Base-by-base conservation (phyloP, 139 green algal species). In the Picochlorum sp. region DNA sequence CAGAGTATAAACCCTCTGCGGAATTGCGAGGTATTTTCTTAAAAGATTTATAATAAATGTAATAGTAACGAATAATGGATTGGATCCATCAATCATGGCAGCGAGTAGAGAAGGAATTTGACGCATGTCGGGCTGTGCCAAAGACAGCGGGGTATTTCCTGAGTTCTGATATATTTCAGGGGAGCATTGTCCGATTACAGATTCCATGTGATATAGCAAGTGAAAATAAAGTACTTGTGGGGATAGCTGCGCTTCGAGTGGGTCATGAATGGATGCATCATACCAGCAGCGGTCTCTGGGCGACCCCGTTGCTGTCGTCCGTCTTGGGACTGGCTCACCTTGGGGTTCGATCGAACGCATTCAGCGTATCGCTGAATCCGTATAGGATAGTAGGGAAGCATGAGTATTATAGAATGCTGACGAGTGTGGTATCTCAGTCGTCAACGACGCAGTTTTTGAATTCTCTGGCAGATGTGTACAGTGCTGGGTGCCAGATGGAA, bases 371-470 rank as follows among this genome's bases (percentile, higher is more conserved):
- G 18, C 11, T 77, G 4, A 72, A 69, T 47, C 23, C 64, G 1
- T 47, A 62, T 16, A 62, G 57, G 8, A 57, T 77, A 15, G 1
- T 77, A 9, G 30, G 67, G 28, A 20, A n/a, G 6, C 9, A 32
- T 4, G 70, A 77, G 57, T 68, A 50, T 57, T 45, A 58, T 41
- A 67, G 70, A n/a, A 57, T 77, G 47, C 49, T 20, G 56, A 68
- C 57, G 44, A 14, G 49, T 9, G 45, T 34, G 14, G 21, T 64
- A 20, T 38, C 72, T 13, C 45, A 67, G 28, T 8, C 49, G 20
- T 37, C 56, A 38, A 52, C 61, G 49, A 60, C 63, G 8, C 63
- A 63, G 24, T 49, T 71, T 11, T 58, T 45, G 20, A 37, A 11
- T 62, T 69, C 47, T 57, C n/a, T 45, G 11, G 41, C 54, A 18